A percentile compares a stretch with the other conserved stretches of the same genome.
These are phyloP conservation scores for Lasiosphaeria hispida DNA, from an alignment of 495 filamentous ascomycete genomes.

Conservation along the genomic window DNA sequence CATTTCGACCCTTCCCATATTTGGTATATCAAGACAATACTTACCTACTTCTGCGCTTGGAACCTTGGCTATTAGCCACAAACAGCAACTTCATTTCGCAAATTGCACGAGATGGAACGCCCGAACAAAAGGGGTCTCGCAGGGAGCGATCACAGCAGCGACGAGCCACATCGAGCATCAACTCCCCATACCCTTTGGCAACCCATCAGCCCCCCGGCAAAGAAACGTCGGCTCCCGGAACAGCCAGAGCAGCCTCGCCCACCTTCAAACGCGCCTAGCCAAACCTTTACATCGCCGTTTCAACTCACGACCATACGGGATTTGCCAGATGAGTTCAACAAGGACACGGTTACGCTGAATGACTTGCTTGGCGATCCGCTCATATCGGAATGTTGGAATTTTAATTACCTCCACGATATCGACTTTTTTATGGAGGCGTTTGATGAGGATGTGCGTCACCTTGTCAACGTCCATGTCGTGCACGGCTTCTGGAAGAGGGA, in stretches of 20 bases:
- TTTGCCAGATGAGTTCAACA: slow-evolving; percentile 59
- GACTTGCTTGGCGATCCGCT: slow-evolving; percentile 80
- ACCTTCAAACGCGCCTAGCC: background rate
- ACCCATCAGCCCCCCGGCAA: slow-evolving; percentile 42
- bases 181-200: slow-evolving; percentile 32
- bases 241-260: background rate
- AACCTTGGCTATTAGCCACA: background rate
- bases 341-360: slow-evolving; percentile 62
- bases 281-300: slow-evolving; percentile 58
- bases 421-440: slow-evolving; percentile 65
- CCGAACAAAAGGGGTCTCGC: background rate
- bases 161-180: background rate
- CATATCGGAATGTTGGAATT: slow-evolving; percentile 84
- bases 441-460: slow-evolving; percentile 62
- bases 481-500: slow-evolving; percentile 88
- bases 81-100: background rate
- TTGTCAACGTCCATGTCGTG: slow-evolving; percentile 71
- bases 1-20: too few relatives aligned
- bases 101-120: background rate
- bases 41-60: too few relatives aligned
- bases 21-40: too few relatives aligned
- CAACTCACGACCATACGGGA: slow-evolving; percentile 71
- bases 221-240: slow-evolving; percentile 27
- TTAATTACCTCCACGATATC: slow-evolving; percentile 83
- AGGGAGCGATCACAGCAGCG: background rate